phyloP scores from a whole-genome alignment of 345 rosid species.

The Camelina neglecta region DNA sequence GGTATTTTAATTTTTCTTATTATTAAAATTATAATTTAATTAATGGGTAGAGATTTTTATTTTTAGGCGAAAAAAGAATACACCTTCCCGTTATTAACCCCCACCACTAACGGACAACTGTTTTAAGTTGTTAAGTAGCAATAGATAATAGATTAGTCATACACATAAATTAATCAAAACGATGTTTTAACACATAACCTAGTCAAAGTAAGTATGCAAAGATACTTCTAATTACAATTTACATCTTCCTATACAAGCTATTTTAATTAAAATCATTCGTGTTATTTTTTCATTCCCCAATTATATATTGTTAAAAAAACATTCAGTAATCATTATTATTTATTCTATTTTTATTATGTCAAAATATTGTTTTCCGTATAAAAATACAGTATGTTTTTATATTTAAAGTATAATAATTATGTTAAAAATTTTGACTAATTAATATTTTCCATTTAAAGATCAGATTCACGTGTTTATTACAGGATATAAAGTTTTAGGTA shows the following conservation, averaged over 20 bases:
- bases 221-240: not conserved
- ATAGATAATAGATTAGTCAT: constrained; percentile 20
- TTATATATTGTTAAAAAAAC: constrained; percentile 35
- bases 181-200: constrained; percentile 16
- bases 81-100: constrained; percentile 22
- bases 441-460: not conserved
- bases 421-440: constrained; percentile 4
- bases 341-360: constrained; percentile 18
- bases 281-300: constrained; percentile 41
- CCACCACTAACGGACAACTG: constrained; percentile 34
- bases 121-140: constrained; percentile 15
- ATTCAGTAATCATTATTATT: constrained; percentile 29
- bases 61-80: not conserved
- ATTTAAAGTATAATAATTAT: not conserved
- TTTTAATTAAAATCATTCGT: constrained; percentile 16
- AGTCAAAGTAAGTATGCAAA: constrained; percentile 28
- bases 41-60: not conserved
- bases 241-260: constrained; percentile 22
- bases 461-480: constrained; percentile 35
- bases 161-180: constrained; percentile 7
- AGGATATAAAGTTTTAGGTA: constrained; percentile 3
- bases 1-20: not conserved
- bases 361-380: not conserved
- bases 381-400: not conserved
- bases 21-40: not conserved